These are phyloP conservation scores for Zygosaccharomyces pseudobailii DNA, from an alignment of 1,139 yeast species.

Conservation along the genomic window DNA sequence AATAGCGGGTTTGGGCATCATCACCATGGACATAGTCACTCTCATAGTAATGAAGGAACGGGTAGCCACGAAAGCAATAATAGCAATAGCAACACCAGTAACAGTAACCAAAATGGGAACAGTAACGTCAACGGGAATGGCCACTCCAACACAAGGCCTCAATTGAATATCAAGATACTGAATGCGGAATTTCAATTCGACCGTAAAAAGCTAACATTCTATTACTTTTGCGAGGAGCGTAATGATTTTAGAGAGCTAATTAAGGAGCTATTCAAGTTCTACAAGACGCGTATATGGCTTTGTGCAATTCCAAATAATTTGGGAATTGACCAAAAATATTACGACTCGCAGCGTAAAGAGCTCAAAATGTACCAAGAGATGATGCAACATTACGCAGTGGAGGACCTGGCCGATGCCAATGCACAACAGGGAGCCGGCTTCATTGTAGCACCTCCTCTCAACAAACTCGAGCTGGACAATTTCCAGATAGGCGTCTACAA, in stretches of 20 bases:
- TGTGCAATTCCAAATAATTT: constrained; percentile 62
- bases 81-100: background rate
- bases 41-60: constrained; percentile 1
- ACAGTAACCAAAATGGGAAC: too few relatives aligned
- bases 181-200: constrained; percentile 96
- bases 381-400: constrained; percentile 29
- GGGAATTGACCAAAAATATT: constrained; percentile 29
- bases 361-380: constrained; percentile 29
- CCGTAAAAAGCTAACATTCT: constrained; percentile 86
- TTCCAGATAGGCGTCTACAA: constrained; percentile 38
- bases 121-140: constrained; percentile 3
- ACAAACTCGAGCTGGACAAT: constrained; percentile 28
- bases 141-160: constrained; percentile 8
- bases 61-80: background rate
- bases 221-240: constrained; percentile 65
- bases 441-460: constrained; percentile 27
- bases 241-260: constrained; percentile 91
- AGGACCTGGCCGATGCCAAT: constrained; percentile 25
- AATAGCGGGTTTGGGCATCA: constrained; percentile 18
- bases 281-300: constrained; percentile 96
- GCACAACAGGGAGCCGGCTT: constrained; percentile 23
- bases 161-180: constrained; percentile 43
- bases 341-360: constrained; percentile 26
- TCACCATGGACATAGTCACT: constrained; percentile 7
- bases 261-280: constrained; percentile 84